Conservation (phyloP, 2,329 filamentous ascomycete genomes). For the Emergomyces africanus region DNA sequence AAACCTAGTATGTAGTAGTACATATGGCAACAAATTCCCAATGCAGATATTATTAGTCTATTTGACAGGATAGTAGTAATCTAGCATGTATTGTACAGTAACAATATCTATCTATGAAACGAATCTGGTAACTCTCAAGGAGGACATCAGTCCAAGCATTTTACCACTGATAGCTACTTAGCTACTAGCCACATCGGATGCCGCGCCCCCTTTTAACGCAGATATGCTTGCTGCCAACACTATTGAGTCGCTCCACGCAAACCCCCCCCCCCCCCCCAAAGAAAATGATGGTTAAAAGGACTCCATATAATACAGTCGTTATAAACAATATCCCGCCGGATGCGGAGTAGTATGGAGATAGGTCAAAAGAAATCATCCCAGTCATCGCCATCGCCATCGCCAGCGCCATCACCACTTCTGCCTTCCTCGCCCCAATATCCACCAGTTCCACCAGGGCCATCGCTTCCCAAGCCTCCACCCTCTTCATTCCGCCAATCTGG, state of each 20-base stretch:
- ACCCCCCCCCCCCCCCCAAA: too few relatives aligned
- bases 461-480: slow-evolving; percentile 14
- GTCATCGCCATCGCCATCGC: slow-evolving; percentile 9
- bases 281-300: not conserved
- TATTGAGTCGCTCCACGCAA: not conserved
- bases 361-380: not conserved
- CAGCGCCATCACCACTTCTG: slow-evolving; percentile 17
- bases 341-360: not conserved
- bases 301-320: not conserved
- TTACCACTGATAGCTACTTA: too few relatives aligned
- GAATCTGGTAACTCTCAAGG: not conserved
- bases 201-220: too few relatives aligned
- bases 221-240: not conserved
- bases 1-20: too few relatives aligned
- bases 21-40: too few relatives aligned
- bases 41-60: too few relatives aligned
- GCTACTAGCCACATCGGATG: too few relatives aligned
- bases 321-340: not conserved
- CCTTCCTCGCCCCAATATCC: slow-evolving; percentile 18
- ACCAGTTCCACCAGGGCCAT: slow-evolving; percentile 14
- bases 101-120: too few relatives aligned
- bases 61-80: too few relatives aligned
- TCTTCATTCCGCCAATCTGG: slow-evolving; percentile 15
- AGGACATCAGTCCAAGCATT: not conserved
- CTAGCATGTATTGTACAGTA: too few relatives aligned